These are phyloP conservation scores for Globisporangium uncinulatum DNA, from an alignment of 352 stramenopile species.

Conservation along the genomic window DNA sequence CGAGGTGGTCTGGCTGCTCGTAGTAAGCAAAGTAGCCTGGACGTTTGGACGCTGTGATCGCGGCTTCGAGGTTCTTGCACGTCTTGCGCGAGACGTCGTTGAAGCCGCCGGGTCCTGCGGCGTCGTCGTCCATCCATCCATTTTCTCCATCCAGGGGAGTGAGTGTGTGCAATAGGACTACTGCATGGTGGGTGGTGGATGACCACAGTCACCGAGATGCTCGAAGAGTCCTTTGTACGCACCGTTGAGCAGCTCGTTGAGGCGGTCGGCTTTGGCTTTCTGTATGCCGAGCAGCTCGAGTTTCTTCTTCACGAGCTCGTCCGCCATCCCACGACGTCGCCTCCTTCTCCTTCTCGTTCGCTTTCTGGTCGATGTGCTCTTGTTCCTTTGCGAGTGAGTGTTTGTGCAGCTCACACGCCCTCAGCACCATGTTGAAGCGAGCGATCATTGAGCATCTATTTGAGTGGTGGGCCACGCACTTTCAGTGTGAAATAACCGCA, in stretches of 20 bases:
- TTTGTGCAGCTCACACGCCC: no score
- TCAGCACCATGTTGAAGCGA: no score
- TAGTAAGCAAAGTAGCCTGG: slow-evolving; percentile 75
- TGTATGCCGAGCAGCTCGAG: slow-evolving; percentile 66
- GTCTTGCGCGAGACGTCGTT: slow-evolving; percentile 73
- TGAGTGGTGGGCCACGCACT: no score
- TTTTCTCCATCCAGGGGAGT: background rate
- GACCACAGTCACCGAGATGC: no score
- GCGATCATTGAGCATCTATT: no score
- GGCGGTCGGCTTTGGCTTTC: slow-evolving; percentile 49
- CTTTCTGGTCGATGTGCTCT: background rate
- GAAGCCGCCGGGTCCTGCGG: slow-evolving; percentile 46
- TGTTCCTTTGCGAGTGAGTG: background rate
- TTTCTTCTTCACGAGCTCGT: slow-evolving; percentile 75
- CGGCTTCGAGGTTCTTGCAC: slow-evolving; percentile 75
- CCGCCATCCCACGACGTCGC: slow-evolving; percentile 17
- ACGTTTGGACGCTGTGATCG: slow-evolving; percentile 65
- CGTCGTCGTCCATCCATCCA: background rate
- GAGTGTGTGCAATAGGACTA: background rate
- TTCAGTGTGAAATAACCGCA: no score
- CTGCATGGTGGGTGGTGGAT: background rate
- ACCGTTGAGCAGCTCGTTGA: slow-evolving; percentile 61
- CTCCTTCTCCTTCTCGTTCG: background rate
- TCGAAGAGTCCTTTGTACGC: slow-evolving; percentile 4
- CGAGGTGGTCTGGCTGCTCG: slow-evolving; percentile 53